Conservation (phyloP, 129 eudicot species). For the Tanacetum coccineum region DNA sequence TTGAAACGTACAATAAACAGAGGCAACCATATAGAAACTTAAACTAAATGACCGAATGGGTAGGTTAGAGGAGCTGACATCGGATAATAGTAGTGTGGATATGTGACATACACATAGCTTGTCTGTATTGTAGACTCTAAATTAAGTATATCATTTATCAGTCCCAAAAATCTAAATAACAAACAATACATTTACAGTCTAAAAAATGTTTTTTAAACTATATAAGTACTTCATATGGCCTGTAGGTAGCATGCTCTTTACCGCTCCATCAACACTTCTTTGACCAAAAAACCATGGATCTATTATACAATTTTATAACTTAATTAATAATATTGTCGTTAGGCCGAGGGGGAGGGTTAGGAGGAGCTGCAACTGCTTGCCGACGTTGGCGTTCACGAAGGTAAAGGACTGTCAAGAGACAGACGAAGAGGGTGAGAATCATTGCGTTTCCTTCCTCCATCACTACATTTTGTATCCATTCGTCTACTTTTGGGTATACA, state of each 20-base stretch:
- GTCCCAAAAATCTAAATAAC: slow-evolving; percentile 1
- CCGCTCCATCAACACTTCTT: slow-evolving; percentile 6
- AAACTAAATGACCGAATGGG: too few species aligned
- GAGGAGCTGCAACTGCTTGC: slow-evolving; percentile 42
- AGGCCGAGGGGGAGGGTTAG: slow-evolving; percentile 42
- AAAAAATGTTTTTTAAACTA: not conserved
- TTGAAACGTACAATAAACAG: too few species aligned
- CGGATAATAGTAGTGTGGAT: not conserved
- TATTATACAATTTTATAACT: slow-evolving; percentile 12
- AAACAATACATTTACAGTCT: slow-evolving; percentile 17
- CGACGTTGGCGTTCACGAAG: slow-evolving; percentile 87
- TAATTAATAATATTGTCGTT: slow-evolving; percentile 34
- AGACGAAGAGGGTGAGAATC: slow-evolving; percentile 72
- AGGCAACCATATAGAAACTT: too few species aligned
- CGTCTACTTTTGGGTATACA: slow-evolving; percentile 66
- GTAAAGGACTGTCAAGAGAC: slow-evolving; percentile 83
- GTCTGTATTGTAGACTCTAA: too few species aligned
- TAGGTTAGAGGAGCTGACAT: too few species aligned
- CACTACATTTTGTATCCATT: slow-evolving; percentile 70
- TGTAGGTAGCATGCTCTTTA: slow-evolving; percentile 9
- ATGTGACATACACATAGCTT: not conserved
- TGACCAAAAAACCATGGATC: slow-evolving; percentile 15
- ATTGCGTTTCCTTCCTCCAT: slow-evolving; percentile 97
- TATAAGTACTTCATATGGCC: not conserved
- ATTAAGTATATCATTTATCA: not conserved